These are phyloP conservation scores for Termitomyces sp. DNA, from an alignment of 768 basidiomycete species.

Conservation along the genomic window DNA sequence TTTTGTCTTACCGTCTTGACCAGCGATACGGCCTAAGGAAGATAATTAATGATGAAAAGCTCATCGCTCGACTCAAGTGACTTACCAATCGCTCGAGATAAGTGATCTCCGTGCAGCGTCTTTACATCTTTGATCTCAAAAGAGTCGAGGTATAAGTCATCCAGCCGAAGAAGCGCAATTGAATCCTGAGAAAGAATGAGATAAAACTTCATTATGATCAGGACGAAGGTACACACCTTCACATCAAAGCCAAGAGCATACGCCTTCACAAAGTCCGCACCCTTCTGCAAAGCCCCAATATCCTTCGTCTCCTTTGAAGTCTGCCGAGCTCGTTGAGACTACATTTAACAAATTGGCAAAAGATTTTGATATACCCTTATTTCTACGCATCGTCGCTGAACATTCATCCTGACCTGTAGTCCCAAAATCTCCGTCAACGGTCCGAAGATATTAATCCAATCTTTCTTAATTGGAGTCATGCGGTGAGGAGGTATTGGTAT, in stretches of 20 bases:
- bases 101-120: conserved; percentile 94
- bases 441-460: conserved; percentile 42
- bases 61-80: neutral
- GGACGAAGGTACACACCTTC: conserved; percentile 50
- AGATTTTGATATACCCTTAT: conserved; percentile 63
- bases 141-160: conserved; percentile 96
- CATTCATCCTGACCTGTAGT: conserved; percentile 96
- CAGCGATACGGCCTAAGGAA: conserved; percentile 84
- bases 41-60: conserved; percentile 3
- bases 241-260: conserved; percentile 94
- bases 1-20: conserved; percentile 97
- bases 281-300: conserved; percentile 89
- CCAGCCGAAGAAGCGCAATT: conserved; percentile 89
- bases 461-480: conserved; percentile 89
- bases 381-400: conserved; percentile 84
- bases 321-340: conserved; percentile 29
- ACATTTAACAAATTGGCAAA: neutral
- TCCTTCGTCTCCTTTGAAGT: conserved; percentile 95
- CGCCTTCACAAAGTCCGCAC: conserved; percentile 95
- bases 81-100: conserved; percentile 93
- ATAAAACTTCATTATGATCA: neutral
- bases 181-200: conserved; percentile 58
- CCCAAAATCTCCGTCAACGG: conserved; percentile 93
- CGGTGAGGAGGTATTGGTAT: conserved; percentile 94
- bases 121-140: conserved; percentile 99